phyloP scores from a whole-genome alignment of 805 yeast species.

The Priceomyces haplophilus region DNA sequence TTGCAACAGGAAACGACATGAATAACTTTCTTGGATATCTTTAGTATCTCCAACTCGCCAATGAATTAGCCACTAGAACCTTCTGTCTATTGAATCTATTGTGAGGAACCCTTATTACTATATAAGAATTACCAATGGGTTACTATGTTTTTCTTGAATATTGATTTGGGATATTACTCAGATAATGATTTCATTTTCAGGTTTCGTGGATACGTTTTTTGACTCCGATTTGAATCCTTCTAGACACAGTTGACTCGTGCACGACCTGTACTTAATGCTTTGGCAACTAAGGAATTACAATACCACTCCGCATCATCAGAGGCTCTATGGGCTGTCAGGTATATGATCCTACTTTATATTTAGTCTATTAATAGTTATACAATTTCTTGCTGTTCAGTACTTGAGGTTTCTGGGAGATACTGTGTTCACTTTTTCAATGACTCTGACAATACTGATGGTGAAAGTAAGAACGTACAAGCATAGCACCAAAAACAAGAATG shows the following conservation, averaged over 20 bases:
- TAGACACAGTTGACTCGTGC: background rate
- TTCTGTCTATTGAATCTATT: conserved; percentile 1
- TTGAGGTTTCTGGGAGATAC: conserved; percentile 9
- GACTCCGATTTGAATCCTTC: background rate
- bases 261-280: background rate
- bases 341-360: too few relatives aligned
- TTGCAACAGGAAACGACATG: conserved; percentile 48
- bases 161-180: background rate
- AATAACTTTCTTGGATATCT: background rate
- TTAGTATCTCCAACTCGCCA: background rate
- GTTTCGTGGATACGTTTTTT: background rate
- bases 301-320: too few relatives aligned
- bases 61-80: background rate
- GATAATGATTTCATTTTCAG: background rate
- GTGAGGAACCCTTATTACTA: background rate
- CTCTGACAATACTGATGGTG: conserved; percentile 76
- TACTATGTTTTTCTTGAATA: background rate
- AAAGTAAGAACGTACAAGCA: conserved; percentile 84
- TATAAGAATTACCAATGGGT: background rate
- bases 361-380: background rate
- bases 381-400: background rate
- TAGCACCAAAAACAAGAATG: conserved; percentile 73
- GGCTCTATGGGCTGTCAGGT: too few relatives aligned
- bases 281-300: background rate
- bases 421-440: conserved; percentile 59